Evolutionary conservation across 768 basidiomycete genomes (phyloP).

Genomic region (Lanmaoa pseudosensibilis): DNA sequence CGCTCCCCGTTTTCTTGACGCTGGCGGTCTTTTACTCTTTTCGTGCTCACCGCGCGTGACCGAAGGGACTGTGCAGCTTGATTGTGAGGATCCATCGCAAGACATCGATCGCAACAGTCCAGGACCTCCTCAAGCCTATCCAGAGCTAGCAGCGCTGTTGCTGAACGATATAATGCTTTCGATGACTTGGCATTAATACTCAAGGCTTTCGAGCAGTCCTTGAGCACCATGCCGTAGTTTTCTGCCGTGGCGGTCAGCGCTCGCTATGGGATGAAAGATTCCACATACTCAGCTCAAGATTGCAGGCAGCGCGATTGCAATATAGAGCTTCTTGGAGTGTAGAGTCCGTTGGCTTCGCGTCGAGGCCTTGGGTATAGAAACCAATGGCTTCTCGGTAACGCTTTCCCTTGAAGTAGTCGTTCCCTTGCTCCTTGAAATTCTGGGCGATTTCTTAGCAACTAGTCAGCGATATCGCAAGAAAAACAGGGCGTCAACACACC

Average conservation of each 20-base stretch:
- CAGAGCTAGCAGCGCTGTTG: conserved; percentile 70
- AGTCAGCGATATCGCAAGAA: background rate
- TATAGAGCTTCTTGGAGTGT: conserved; percentile 64
- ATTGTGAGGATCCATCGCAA: conserved; percentile 58
- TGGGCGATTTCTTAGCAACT: conserved; percentile 70
- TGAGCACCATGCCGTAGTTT: conserved; percentile 84
- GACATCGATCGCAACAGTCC: conserved; percentile 76
- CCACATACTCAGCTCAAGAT: conserved; percentile 77
- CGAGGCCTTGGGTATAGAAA: conserved; percentile 90
- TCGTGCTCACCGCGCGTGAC: conserved; percentile 45
- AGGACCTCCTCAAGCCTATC: conserved; percentile 77
- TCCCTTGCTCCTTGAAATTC: conserved; percentile 95
- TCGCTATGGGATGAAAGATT: background rate
- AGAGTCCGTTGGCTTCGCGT: conserved; percentile 72
- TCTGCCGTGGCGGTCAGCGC: conserved; percentile 44
- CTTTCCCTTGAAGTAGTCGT: conserved; percentile 89
- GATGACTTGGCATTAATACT: conserved; percentile 59
- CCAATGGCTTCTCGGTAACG: conserved; percentile 82
- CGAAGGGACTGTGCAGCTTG: conserved; percentile 50
- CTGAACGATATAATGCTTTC: conserved; percentile 89
- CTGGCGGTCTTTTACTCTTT: conserved; percentile 50
- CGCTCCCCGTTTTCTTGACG: conserved; percentile 51
- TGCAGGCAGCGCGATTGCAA: conserved; percentile 91
- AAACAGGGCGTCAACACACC: conserved; percentile 54
- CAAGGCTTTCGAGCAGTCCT: conserved; percentile 79